Conservation (phyloP, 1,139 yeast genomes). For the Kodamaea arcana region DNA sequence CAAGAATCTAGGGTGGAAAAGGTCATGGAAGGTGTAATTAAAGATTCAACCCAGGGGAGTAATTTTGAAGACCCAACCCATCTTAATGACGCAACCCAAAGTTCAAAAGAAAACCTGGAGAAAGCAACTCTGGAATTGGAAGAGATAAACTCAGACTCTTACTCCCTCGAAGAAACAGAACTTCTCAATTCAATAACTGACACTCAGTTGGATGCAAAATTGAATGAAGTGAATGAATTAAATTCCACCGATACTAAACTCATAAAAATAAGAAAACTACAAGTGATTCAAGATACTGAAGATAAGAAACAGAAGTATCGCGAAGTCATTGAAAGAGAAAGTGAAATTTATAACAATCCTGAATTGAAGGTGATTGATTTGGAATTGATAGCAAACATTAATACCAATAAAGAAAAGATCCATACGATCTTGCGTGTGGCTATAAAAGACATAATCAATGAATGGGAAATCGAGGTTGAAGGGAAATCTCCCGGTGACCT, state of each 20-base stretch:
- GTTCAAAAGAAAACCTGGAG: too few species aligned
- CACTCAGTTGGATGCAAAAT: slow-evolving; percentile 18
- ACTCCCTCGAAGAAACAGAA: slow-evolving; percentile 1
- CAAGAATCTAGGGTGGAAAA: background rate
- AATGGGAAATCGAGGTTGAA: slow-evolving; percentile 36
- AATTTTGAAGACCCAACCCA: too few species aligned
- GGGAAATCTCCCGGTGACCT: slow-evolving; percentile 5
- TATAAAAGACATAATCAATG: slow-evolving; percentile 40
- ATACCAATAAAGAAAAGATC: slow-evolving; percentile 23
- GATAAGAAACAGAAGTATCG: slow-evolving; percentile 15
- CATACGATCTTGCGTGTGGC: slow-evolving; percentile 45
- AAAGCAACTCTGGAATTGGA: too few species aligned
- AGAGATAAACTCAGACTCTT: too few species aligned
- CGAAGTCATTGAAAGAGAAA: slow-evolving; percentile 18
- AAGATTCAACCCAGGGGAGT: background rate
- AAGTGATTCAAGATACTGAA: slow-evolving; percentile 15
- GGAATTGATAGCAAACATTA: slow-evolving; percentile 31
- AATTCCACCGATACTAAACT: slow-evolving; percentile 18
- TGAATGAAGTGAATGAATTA: slow-evolving; percentile 17
- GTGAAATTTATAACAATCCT: slow-evolving; percentile 18
- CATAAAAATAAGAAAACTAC: slow-evolving; percentile 25
- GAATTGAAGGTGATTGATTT: slow-evolving; percentile 18
- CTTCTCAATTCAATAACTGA: slow-evolving; percentile 16
- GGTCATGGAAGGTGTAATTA: background rate
- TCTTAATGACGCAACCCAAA: too few species aligned